These are phyloP conservation scores for Alternaria solani DNA, from an alignment of 2,329 filamentous ascomycete species.

Conservation along the genomic window DNA sequence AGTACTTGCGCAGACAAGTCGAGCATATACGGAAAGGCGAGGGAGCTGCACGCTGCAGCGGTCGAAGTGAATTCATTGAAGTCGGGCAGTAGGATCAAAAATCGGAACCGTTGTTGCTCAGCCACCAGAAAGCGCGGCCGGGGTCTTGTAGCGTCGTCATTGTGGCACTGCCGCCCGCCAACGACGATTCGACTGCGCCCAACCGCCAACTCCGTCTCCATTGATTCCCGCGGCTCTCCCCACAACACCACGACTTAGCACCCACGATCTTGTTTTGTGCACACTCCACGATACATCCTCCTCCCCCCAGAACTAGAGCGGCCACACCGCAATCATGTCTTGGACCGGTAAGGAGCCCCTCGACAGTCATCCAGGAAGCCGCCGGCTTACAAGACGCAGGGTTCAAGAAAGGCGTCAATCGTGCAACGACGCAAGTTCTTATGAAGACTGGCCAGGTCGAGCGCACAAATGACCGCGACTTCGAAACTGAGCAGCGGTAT, in stretches of 20 bases:
- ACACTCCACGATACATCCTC: background rate
- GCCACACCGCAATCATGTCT: slow-evolving; percentile 47
- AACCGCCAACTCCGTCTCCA: slow-evolving; percentile 19
- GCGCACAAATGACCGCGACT: slow-evolving; percentile 97
- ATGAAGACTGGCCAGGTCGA: slow-evolving; percentile 99
- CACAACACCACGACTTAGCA: slow-evolving; percentile 6
- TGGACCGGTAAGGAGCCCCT: slow-evolving; percentile 64
- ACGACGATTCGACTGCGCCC: slow-evolving; percentile 18
- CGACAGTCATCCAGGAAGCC: slow-evolving; percentile 10
- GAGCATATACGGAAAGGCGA: slow-evolving; percentile 12
- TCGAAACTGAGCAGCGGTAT: slow-evolving; percentile 94
- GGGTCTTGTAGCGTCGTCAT: slow-evolving; percentile 36
- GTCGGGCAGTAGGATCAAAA: slow-evolving; percentile 10
- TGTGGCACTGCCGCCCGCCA: slow-evolving; percentile 36
- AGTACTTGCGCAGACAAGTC: slow-evolving; percentile 20
- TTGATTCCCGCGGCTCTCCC: slow-evolving; percentile 12
- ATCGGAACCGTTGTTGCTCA: slow-evolving; percentile 18
- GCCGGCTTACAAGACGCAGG: slow-evolving; percentile 57
- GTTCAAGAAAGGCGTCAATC: slow-evolving; percentile 97
- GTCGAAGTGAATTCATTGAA: slow-evolving; percentile 33
- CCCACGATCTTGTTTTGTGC: background rate
- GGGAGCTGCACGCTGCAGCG: slow-evolving; percentile 29
- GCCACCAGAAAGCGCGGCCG: slow-evolving; percentile 23
- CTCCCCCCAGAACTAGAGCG: slow-evolving; percentile 6
- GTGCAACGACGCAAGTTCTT: slow-evolving; percentile 99